phyloP scores from a whole-genome alignment of 2,329 filamentous ascomycete species.

The Cladophialophora psammophila region DNA sequence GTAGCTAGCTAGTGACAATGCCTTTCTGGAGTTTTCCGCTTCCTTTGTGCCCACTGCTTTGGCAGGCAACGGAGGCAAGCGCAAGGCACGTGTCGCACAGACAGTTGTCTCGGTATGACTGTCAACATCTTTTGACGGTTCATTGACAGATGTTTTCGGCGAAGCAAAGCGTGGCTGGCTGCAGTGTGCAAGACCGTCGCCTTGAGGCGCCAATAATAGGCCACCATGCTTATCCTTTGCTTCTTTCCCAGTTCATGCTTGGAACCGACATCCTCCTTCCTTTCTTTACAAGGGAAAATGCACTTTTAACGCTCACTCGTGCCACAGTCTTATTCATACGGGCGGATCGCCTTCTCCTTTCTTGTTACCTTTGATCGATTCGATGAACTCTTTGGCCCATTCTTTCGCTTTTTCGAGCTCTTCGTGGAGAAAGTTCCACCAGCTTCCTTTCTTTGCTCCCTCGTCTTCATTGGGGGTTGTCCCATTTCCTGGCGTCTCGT shows the following conservation, averaged over 20 bases:
- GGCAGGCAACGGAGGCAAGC: not conserved
- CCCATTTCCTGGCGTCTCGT: too few species aligned
- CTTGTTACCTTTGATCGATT: slow-evolving; percentile 40
- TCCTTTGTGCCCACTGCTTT: not conserved
- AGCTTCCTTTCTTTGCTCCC: slow-evolving; percentile 27
- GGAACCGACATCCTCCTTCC: not conserved
- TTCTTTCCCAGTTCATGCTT: not conserved
- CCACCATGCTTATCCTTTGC: not conserved
- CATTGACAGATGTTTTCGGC: not conserved
- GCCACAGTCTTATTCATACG: slow-evolving; percentile 46
- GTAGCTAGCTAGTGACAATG: not conserved
- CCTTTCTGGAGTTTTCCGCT: not conserved
- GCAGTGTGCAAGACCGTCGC: not conserved
- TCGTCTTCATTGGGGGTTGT: slow-evolving; percentile 8
- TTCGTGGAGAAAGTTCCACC: slow-evolving; percentile 40
- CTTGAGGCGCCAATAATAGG: not conserved
- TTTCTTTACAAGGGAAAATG: not conserved
- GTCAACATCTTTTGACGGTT: not conserved
- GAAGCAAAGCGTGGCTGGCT: not conserved
- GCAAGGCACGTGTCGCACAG: not conserved
- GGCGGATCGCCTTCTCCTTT: slow-evolving; percentile 28
- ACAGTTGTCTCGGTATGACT: not conserved
- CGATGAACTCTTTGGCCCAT: slow-evolving; percentile 40
- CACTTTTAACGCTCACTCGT: not conserved
- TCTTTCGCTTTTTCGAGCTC: slow-evolving; percentile 41